These are phyloP conservation scores for Diaporthe vexans DNA, from an alignment of 2,329 filamentous ascomycete genomes.

Conservation along the genomic window DNA sequence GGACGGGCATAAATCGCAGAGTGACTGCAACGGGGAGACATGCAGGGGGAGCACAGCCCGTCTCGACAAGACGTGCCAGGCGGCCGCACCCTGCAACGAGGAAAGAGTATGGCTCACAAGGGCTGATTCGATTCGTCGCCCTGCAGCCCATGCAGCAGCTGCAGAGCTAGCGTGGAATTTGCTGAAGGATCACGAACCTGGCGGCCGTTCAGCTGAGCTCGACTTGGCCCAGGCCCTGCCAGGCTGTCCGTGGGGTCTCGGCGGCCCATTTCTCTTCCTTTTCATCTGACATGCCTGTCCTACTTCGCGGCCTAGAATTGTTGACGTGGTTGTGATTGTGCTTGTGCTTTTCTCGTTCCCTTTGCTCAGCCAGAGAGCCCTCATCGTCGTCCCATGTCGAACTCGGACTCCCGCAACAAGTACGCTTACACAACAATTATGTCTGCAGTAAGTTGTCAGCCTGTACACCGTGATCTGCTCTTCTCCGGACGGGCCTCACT, in stretches of 20 bases:
- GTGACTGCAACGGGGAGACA: not conserved
- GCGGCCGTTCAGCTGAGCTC: conserved; percentile 11
- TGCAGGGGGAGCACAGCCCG: not conserved
- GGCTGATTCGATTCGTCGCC: conserved; percentile 13
- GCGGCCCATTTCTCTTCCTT: not conserved
- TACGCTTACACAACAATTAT: conserved; percentile 28
- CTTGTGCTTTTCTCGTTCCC: not conserved
- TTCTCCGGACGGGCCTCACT: not conserved
- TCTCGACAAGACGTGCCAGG: conserved; percentile 12
- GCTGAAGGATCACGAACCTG: conserved; percentile 27
- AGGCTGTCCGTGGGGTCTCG: not conserved
- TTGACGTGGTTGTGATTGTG: not conserved
- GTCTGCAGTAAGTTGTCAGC: conserved; percentile 14
- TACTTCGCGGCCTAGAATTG: not conserved
- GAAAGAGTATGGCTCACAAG: not conserved
- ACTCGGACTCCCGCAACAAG: not conserved
- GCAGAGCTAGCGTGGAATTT: conserved; percentile 20
- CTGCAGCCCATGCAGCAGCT: conserved; percentile 4
- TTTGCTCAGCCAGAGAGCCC: conserved; percentile 8
- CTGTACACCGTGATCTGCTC: not conserved
- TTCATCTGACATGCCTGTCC: conserved; percentile 2
- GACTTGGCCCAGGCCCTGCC: conserved; percentile 19
- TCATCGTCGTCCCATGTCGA: conserved; percentile 17
- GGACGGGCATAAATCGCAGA: not conserved
- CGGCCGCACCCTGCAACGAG: conserved; percentile 9